Evolutionary conservation across 2,329 filamentous ascomycete genomes (phyloP).

Genomic region (Aspergillus japonicus): DNA sequence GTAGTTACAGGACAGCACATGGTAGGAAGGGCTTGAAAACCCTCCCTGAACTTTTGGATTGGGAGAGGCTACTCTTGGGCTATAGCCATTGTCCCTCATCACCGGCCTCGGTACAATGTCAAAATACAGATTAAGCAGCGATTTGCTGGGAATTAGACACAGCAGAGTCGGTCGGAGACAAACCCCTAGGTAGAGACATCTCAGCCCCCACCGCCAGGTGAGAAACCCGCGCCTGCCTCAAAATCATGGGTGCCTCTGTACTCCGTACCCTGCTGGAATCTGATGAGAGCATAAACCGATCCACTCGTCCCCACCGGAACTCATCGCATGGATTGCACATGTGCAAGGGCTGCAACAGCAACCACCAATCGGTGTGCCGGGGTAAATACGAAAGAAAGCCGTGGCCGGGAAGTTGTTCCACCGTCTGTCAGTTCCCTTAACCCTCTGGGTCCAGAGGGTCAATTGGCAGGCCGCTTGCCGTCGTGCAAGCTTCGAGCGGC

Average conservation of each 20-base stretch:
- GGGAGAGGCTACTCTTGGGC: too few relatives aligned
- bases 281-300: slow-evolving; percentile 17
- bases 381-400: not conserved
- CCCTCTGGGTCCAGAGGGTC: not conserved
- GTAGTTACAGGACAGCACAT: too few relatives aligned
- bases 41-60: too few relatives aligned
- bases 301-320: slow-evolving; percentile 21
- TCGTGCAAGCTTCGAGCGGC: slow-evolving; percentile 1
- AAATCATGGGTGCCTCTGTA: not conserved
- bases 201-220: slow-evolving; percentile 10
- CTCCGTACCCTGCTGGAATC: not conserved
- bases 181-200: slow-evolving; percentile 1
- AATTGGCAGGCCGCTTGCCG: not conserved
- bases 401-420: slow-evolving; percentile 18
- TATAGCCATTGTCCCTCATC: too few relatives aligned
- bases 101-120: too few relatives aligned
- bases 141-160: slow-evolving; percentile 19
- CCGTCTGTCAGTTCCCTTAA: slow-evolving; percentile 14
- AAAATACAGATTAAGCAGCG: too few relatives aligned
- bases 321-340: slow-evolving; percentile 24
- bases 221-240: not conserved
- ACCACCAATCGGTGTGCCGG: slow-evolving; percentile 12
- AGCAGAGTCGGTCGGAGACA: slow-evolving; percentile 10
- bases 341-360: slow-evolving; percentile 22
- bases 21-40: too few relatives aligned